Evolutionary conservation across 352 stramenopile genomes (phyloP), one percentile per base, ranked within the genome.

Genomic region (Phytopythium aichiense): DNA sequence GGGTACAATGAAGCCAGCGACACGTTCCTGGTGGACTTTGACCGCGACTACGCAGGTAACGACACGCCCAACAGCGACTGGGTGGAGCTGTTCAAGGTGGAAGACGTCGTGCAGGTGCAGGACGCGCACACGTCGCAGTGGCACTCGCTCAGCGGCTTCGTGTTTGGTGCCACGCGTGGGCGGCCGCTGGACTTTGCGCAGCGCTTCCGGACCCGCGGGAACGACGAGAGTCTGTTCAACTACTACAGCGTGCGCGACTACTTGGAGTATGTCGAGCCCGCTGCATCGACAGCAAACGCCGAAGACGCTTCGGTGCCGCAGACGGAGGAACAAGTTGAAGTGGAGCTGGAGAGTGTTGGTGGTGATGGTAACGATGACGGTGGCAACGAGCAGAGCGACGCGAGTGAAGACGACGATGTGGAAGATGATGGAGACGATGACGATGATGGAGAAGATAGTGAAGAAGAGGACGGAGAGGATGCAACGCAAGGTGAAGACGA

Each of bases 231-330:
- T 67, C 30, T 60, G 69, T 8, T 65, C 52, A 66, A 68, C 18
- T 88, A 81, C 67, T 88, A 86, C 58, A 74, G 68, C 40, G 68
- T 90, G 3, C 66, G 84, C 30, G 83, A 92, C 62, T 92, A 85
- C 65, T 52, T 92, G 40, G 75, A 73, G 56, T 88, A 84, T 45
- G 66, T 84, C 23, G 83, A 48, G 52, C 52, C 52, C 23, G 20
- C 7, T 13, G 30, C 31, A 12, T 30, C 33, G 30, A 30, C 53
- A 5, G 67, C 54, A 0, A 56, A 69, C 12, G 33, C 35, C 28
- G 63, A 61, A 31, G 60, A 63, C 30, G 66, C 68, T 12, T 58
- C 55, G n/a, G 42, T 40, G 35, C 35, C 8, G 35, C 6, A 40
- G 35, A 16, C 48, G 12, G 45, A 70, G 7, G 54, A 67, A 0